Base-by-base conservation (phyloP, 192 early-diverging fungal genomes). In the Gryganskiella cystojenkinii region DNA sequence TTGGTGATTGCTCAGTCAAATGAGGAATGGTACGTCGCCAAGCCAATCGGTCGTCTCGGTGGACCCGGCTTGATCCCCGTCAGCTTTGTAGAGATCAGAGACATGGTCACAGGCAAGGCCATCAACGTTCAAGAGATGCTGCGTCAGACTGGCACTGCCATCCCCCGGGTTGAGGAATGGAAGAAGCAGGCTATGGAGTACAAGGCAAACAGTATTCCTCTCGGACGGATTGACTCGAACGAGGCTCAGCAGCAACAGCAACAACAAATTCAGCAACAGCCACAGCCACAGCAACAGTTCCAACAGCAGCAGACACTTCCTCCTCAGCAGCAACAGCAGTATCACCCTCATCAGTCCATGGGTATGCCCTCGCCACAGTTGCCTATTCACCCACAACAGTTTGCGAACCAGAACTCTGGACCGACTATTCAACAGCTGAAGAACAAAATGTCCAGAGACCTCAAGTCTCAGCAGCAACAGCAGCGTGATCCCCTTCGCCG, bases 1-100 rank as follows among this genome's bases (percentile, higher is more conserved):
- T 82, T 92, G 19, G 85, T 94, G 51, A 90, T 94, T 79, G 92
- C 92, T 20, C 89, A 94, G 59, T 91, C 90, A 45, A 92, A 90
- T 52, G 83, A 83, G 13, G 92, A 94, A 78, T 94, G 92, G 92
- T 87, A 90, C 70, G 90, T 94, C 30, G 92, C 89, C 31, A 92
- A 91, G 76, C 90, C 89, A 28, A 87, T 89, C 37, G 81, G 80
- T 35, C 80, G 89, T 34, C 80, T 87, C 14, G 87, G 87, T 27
- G 87, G 85, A 2, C 89, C 92, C 42, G 92, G 91, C 15, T 79
- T 94, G 51, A 91, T 94, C 66, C 92, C 92, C 11, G 87, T 92
- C 7, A 84, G 88, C 31, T 94, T 90, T 88, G 82, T 94, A 25
- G 87, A 92, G 74, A 87, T 94, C 73, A 84, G 86, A 47, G 91